Base-by-base conservation (phyloP, 2,329 filamentous ascomycete genomes). In the Cyphellophora attinorum region DNA sequence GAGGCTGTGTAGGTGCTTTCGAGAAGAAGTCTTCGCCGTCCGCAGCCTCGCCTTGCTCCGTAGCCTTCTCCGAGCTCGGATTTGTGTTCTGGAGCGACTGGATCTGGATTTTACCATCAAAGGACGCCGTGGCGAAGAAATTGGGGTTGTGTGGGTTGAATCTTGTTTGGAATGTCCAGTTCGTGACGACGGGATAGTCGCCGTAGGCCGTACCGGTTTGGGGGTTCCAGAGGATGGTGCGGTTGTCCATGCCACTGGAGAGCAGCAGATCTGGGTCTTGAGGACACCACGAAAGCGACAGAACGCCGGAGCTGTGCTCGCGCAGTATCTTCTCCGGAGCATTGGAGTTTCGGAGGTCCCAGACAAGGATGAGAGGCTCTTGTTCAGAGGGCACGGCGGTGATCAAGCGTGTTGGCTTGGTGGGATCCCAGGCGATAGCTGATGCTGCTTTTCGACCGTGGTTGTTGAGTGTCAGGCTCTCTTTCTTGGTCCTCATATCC, bases 401-500 rank as follows among this genome's bases (percentile, higher is more conserved):
- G 43, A 95, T 72, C 13, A 98, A 76, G 68, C 91, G 93, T 1
- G 93, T 98, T 29, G 89, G 71, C 56, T 77, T 48, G 52, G 91
- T 85, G 1, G 91, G 93, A 52, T 98, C 91, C 91, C 91, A 98
- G 10, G 88, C 88, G 50, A 98, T 85, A 40, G 93, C 81, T 60
- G 88, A 95, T 52, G 96, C 86, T 35, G 88, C 73, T 64, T 95
- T 98, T 44, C 91, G 78, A 54, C 85, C 91, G 45, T 70, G 67
- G 55, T 84, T 83, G 68, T 95, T 98, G 46, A 98, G 69, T 21
- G 88, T 95, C 60, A 98, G 67, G 37, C 88, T 95, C 50, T 94
- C 86, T 65, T 94, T 95, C 74, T 94, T 96, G 10, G 85, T 86
- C 68, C 94, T 95, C 46, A 96, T 72, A 62, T 98, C 91, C 91